phyloP scores from a whole-genome alignment of 768 basidiomycete genomes.

The Naematelia aurantialba region DNA sequence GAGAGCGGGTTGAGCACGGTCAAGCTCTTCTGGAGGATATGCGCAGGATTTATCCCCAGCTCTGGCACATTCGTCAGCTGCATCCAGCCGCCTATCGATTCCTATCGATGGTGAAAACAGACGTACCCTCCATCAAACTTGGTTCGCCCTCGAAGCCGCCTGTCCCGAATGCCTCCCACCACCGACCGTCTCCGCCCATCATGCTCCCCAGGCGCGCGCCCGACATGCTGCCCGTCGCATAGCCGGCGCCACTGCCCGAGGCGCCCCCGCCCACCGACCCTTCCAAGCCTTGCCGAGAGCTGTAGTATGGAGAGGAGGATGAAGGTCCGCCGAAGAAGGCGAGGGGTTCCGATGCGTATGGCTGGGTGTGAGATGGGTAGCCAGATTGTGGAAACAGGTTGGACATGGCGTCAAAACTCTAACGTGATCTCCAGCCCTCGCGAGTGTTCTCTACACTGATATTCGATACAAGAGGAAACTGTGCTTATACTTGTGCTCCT shows the following conservation, averaged over 20 bases:
- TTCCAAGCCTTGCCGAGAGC: constrained; percentile 29
- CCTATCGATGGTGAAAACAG: not conserved
- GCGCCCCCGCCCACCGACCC: constrained; percentile 21
- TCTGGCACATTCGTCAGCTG: constrained; percentile 57
- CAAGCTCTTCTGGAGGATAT: constrained; percentile 88
- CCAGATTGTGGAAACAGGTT: constrained; percentile 17
- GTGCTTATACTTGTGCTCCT: too few relatives aligned
- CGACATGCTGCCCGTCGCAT: constrained; percentile 50
- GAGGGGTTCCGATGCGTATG: constrained; percentile 37
- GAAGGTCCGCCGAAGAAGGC: constrained; percentile 45
- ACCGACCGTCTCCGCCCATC: constrained; percentile 68
- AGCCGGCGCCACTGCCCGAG: constrained; percentile 56
- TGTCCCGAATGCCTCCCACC: constrained; percentile 96
- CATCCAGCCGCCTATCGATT: not conserved
- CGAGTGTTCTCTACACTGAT: too few relatives aligned
- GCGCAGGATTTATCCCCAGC: constrained; percentile 94
- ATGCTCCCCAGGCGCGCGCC: constrained; percentile 51
- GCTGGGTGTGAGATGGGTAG: constrained; percentile 19
- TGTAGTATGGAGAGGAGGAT: constrained; percentile 33
- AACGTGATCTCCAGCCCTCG: too few relatives aligned
- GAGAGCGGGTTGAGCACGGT: constrained; percentile 91
- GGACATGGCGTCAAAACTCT: constrained; percentile 12
- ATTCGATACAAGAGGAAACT: too few relatives aligned
- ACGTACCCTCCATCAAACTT: constrained; percentile 84
- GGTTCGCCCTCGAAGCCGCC: constrained; percentile 95